Conservation (phyloP, 2,329 filamentous ascomycete genomes). For the Pseudogymnoascus sp. region DNA sequence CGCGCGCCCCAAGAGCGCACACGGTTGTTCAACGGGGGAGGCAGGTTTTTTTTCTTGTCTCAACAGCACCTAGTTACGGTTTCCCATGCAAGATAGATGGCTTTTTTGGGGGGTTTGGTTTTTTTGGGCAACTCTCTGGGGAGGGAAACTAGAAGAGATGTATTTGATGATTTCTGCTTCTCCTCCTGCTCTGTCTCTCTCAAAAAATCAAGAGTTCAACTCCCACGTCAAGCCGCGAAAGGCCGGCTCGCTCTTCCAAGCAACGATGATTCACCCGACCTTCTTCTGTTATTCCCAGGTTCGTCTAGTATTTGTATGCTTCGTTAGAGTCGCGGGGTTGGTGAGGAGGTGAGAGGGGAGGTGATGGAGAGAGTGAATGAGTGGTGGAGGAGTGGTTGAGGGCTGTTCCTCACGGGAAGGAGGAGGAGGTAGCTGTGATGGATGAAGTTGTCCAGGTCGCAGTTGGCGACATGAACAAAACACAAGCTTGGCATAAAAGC, state of each 20-base stretch:
- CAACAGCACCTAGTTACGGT: conserved; percentile 27
- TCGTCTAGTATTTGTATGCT: not conserved
- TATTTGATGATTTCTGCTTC: conserved; percentile 28
- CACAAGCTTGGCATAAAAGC: not conserved
- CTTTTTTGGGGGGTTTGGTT: not conserved
- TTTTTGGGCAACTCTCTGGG: conserved; percentile 23
- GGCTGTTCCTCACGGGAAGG: not conserved
- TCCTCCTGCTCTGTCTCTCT: not conserved
- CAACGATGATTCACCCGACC: conserved; percentile 6
- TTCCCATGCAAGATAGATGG: conserved; percentile 25
- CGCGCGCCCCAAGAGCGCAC: not conserved
- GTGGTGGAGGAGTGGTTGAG: not conserved
- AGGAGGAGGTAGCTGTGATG: not conserved
- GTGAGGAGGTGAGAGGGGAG: not conserved
- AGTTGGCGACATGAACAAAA: not conserved
- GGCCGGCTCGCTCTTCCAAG: not conserved
- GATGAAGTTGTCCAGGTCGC: conserved; percentile 1
- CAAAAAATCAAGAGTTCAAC: not conserved
- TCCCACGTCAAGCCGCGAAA: not conserved
- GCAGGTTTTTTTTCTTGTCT: conserved; percentile 5
- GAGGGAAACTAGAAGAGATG: conserved; percentile 28
- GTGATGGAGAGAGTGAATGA: not conserved
- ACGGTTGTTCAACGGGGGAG: not conserved
- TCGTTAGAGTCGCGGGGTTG: not conserved
- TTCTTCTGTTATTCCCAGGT: not conserved